Evolutionary conservation across 1,284 basidiomycete species (phyloP), one percentile per base, ranked within the genome.

Genomic region (Pisolithus thermaeus): DNA sequence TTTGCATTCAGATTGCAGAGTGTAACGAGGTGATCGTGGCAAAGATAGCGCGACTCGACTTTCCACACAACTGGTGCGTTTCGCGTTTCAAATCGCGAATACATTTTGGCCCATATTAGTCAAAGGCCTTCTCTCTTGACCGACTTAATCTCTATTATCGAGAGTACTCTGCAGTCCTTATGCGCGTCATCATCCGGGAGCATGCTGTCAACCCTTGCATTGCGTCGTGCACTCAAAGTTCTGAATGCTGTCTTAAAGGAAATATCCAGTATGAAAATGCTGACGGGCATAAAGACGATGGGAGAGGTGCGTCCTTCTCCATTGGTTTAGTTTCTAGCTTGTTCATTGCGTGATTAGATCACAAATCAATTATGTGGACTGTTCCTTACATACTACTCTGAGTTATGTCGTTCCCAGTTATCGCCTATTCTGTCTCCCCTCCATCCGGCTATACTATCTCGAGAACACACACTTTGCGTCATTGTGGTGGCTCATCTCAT

Each of bases 21-120:
- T 87, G 81, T 60, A 91, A 90, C 56, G 75, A 85, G 59, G 60
- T 84, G 30, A 80, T 87, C 28, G 74, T 87, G 4, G 73, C 79
- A 7, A 90, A 83, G 63, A 79, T 90, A 49, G 81, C 87, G 9
- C 78, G 90, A 43, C 65, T 76, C 28, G 89, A 92, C 61, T 90
- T 78, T 63, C 88, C 89, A 11, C 68, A 63, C 39, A 72, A 72
- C 45, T 91, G 88, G 88, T 86, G 54, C 30, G 67, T 61, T 65
- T 51, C 3, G 9, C 18, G 18, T 14, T 7, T 16, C 22, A 16
- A 11, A 40, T n/a, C 14, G 4, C 48, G 42, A 46, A 38, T 48
- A 16, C 22, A 46, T 47, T 30, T 3, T n/a, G 27, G 23, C 43
- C 28, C 38, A 38, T 36, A 51, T 58, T 30, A 36, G 14, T 49